Base-by-base conservation (phyloP, 2,329 filamentous ascomycete species). In the Xylariaceae sp. region DNA sequence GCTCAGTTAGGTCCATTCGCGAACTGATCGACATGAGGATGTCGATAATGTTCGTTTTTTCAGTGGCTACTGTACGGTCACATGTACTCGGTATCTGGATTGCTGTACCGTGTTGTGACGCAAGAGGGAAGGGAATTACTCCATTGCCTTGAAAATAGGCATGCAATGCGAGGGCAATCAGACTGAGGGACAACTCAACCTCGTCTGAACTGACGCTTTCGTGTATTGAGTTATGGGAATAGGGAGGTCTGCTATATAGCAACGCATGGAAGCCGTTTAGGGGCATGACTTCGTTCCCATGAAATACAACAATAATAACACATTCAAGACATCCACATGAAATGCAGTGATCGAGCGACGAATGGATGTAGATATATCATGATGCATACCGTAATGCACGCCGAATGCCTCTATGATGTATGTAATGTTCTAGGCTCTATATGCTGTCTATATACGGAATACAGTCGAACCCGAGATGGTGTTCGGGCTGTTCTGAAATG, bases 351-450 rank as follows among this genome's bases (percentile, higher is more conserved):
- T 30, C 23, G 23, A 30, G 23, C 23, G 4, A 30, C 23, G 23
- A 30, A 30, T 30, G 23, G 3, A 30, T 30, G 1, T 30, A 30
- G 2, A 30, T n/a, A n/a, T n/a, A n/a, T 30, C 23, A 30, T 50
- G 9, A 23, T 9, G 55, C 58, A 54, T 58, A 62, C 60, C 61
- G 57, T 58, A 53, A 58, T 30, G 42, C 53, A 56, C 42, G 52
- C 55, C 56, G 56, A 61, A 56, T 58, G 53, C 53, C 53, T 54
- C 47, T 13, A 42, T 15, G 13, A 23, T 34, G 7, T 34, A 53
- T 62, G 55, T 45, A 51, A 56, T 45, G 48, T 50, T 58, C 56
- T 55, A 50, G 34, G 18, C 10, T 52, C 53, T 61, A 50, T 53
- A 51, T 56, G 39, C 42, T 30, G n/a, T 30, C 13, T 50, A 50